phyloP scores from a whole-genome alignment of 805 yeast species.

The Wickerhamomyces strasburgensis region DNA sequence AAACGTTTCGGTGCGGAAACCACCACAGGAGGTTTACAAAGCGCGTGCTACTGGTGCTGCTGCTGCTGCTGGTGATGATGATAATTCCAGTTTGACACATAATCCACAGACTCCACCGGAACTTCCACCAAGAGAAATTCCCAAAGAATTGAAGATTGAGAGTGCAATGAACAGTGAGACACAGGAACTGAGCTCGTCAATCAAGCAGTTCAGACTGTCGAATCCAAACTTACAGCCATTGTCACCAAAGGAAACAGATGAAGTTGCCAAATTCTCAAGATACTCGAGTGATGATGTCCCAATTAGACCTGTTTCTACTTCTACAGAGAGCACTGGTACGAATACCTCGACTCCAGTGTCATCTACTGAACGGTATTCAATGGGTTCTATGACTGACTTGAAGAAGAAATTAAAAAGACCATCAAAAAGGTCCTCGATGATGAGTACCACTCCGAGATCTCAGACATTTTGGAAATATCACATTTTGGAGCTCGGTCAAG shows the following conservation, averaged over 20 bases:
- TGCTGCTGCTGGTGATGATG: too few relatives aligned
- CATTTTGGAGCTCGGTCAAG: slow-evolving; percentile 46
- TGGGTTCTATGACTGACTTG: slow-evolving; percentile 10
- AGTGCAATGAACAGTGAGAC: too few relatives aligned
- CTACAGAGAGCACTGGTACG: not conserved
- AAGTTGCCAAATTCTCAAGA: slow-evolving; percentile 1
- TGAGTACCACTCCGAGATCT: not conserved
- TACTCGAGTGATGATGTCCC: not conserved
- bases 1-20: too few relatives aligned
- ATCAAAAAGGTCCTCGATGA: not conserved
- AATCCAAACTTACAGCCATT: slow-evolving; percentile 26
- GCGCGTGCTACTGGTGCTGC: too few relatives aligned
- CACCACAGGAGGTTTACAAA: too few relatives aligned
- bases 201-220: slow-evolving; percentile 9
- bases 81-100: not conserved
- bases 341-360: not conserved
- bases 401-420: slow-evolving; percentile 7
- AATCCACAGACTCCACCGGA: not conserved
- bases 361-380: slow-evolving; percentile 8
- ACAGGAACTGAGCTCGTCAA: slow-evolving; percentile 1
- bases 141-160: too few relatives aligned
- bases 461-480: slow-evolving; percentile 47
- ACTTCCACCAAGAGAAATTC: not conserved
- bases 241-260: slow-evolving; percentile 5
- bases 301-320: not conserved